Evolutionary conservation across 345 rosid genomes (phyloP).

Genomic region (Salix exigua): DNA sequence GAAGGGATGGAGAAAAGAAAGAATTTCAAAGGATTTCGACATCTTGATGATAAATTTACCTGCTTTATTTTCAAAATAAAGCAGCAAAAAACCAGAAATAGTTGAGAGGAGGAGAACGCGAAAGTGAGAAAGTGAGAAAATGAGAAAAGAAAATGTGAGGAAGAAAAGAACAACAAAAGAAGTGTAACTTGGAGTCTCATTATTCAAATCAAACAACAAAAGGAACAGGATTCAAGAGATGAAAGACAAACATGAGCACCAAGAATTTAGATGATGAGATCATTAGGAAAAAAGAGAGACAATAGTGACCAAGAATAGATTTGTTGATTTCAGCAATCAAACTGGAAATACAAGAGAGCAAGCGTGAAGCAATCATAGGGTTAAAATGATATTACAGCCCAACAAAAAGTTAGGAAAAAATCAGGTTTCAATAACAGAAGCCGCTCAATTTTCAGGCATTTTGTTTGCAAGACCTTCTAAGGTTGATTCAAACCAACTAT

Average conservation of each 20-base stretch:
- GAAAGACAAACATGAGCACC: neutral
- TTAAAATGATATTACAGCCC: neutral
- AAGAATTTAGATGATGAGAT: neutral
- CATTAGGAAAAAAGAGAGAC: neutral
- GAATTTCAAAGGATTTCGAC: conserved; percentile 2
- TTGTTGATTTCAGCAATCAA: neutral
- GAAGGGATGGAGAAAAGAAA: conserved; percentile 9
- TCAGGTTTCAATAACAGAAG: neutral
- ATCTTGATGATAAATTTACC: neutral
- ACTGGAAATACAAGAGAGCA: neutral
- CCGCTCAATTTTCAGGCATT: neutral
- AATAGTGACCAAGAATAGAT: neutral
- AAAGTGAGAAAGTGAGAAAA: neutral
- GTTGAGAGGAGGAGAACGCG: neutral
- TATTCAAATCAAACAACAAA: neutral
- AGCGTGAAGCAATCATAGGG: neutral
- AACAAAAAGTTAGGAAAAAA: neutral
- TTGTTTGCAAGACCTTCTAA: neutral
- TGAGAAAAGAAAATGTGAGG: neutral
- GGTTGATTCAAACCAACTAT: neutral
- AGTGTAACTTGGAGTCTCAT: neutral
- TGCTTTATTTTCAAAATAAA: neutral
- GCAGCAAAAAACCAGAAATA: neutral
- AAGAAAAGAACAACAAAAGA: neutral
- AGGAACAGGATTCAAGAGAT: neutral